These are phyloP conservation scores for Camelina hispida DNA, from an alignment of 345 rosid genomes.

Conservation along the genomic window DNA sequence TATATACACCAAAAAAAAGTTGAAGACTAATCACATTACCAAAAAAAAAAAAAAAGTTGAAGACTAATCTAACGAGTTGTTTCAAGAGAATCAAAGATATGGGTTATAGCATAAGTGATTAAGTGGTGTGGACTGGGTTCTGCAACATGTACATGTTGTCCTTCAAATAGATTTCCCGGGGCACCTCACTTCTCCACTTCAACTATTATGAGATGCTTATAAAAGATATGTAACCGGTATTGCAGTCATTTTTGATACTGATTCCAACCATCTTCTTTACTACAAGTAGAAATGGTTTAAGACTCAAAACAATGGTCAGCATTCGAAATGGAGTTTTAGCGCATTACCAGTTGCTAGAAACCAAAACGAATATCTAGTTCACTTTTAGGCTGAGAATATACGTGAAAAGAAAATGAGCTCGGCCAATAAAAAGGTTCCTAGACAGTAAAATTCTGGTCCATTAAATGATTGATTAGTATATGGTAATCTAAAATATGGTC, in stretches of 20 bases:
- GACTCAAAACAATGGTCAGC: not conserved
- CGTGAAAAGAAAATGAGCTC: not conserved
- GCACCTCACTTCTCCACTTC: too few relatives aligned
- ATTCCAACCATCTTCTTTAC: not conserved
- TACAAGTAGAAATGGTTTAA: not conserved
- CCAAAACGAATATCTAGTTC: not conserved
- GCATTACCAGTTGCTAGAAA: not conserved
- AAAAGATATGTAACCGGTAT: too few relatives aligned
- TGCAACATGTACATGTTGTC: too few relatives aligned
- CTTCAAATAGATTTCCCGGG: too few relatives aligned
- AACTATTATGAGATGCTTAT: too few relatives aligned
- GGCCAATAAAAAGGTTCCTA: not conserved
- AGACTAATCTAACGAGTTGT: not conserved
- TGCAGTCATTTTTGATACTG: not conserved
- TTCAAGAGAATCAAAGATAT: too few relatives aligned
- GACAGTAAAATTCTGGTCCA: not conserved
- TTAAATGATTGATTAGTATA: slow-evolving; percentile 7
- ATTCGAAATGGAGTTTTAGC: not conserved
- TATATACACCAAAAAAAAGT: not conserved
- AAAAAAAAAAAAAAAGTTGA: too few relatives aligned
- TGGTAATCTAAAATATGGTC: slow-evolving; percentile 17
- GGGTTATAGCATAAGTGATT: too few relatives aligned
- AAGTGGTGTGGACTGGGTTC: too few relatives aligned
- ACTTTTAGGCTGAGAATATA: not conserved
- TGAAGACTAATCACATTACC: not conserved